Conservation (phyloP, 1,284 basidiomycete species). For the Malassezia sp. region DNA sequence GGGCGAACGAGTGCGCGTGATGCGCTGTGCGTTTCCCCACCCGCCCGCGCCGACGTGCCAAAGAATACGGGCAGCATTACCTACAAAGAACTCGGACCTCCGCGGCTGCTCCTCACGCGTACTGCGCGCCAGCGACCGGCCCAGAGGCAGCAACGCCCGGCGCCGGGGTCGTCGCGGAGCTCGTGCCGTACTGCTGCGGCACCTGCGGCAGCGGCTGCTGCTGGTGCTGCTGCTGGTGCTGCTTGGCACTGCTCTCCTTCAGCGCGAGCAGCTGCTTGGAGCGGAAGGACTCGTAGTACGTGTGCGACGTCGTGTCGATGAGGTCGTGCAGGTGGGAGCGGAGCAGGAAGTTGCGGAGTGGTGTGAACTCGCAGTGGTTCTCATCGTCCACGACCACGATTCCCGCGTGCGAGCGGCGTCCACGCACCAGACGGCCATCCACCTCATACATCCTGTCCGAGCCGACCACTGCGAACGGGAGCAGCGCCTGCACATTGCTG, state of each 20-base stretch:
- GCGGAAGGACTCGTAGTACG: slow-evolving; percentile 98
- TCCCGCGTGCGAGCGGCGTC: slow-evolving; percentile 94
- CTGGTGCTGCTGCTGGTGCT: slow-evolving; percentile 26
- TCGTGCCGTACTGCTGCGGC: slow-evolving; percentile 15
- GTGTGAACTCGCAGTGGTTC: slow-evolving; percentile 93
- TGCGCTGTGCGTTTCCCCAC: too few relatives aligned
- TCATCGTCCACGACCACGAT: slow-evolving; percentile 89
- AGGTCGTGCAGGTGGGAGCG: slow-evolving; percentile 92
- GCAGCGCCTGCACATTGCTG: slow-evolving; percentile 72
- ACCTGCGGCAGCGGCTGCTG: slow-evolving; percentile 10
- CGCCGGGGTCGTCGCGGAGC: slow-evolving; percentile 7
- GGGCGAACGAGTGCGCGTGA: too few relatives aligned
- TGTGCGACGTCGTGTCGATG: slow-evolving; percentile 95
- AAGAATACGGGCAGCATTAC: too few relatives aligned
- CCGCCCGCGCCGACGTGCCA: too few relatives aligned
- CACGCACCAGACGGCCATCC: slow-evolving; percentile 86
- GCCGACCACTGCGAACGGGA: slow-evolving; percentile 93
- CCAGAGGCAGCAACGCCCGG: too few relatives aligned
- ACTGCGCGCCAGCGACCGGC: too few relatives aligned
- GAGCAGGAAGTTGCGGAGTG: slow-evolving; percentile 81
- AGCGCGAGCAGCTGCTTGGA: slow-evolving; percentile 88
- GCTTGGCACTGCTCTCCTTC: slow-evolving; percentile 57
- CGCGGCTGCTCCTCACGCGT: too few relatives aligned
- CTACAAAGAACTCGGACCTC: too few relatives aligned
- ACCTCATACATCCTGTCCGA: slow-evolving; percentile 88